Percentiles rank a stretch among this genome's conserved stretches.
Conservation (phyloP, 2,329 filamentous ascomycete genomes). For the Trichoderma sp. region DNA sequence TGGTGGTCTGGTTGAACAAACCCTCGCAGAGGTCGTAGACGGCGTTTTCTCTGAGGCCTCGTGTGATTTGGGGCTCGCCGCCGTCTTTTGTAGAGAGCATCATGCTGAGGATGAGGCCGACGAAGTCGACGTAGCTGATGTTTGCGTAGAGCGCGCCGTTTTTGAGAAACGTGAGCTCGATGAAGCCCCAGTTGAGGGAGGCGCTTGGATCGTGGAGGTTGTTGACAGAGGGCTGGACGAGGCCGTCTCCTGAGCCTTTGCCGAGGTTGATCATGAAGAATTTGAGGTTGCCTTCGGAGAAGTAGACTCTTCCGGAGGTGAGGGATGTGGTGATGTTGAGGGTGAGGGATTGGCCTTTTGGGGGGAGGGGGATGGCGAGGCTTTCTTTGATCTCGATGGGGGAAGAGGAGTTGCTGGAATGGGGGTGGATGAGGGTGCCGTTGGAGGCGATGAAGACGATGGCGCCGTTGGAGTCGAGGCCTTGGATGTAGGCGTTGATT, state of each 20-base stretch:
- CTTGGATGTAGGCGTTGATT: constrained; percentile 52
- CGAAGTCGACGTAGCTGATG: constrained; percentile 57
- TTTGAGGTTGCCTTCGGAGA: constrained; percentile 47
- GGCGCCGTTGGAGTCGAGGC: constrained; percentile 44
- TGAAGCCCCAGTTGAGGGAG: constrained; percentile 53
- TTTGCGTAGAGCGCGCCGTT: constrained; percentile 50
- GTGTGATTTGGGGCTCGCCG: constrained; percentile 44
- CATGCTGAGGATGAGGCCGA: constrained; percentile 57
- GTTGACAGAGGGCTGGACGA: constrained; percentile 55
- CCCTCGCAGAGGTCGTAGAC: constrained; percentile 48
- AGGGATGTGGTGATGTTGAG: constrained; percentile 49
- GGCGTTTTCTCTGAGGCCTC: constrained; percentile 45
- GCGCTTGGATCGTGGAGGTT: constrained; percentile 50
- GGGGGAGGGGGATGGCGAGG: constrained; percentile 50
- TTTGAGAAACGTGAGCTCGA: constrained; percentile 52
- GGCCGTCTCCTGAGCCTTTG: constrained; percentile 38
- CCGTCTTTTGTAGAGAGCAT: constrained; percentile 43
- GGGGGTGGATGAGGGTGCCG: constrained; percentile 49
- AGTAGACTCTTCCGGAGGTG: constrained; percentile 50
- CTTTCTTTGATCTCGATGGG: constrained; percentile 47
- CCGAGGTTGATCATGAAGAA: constrained; percentile 47
- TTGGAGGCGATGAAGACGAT: constrained; percentile 51
- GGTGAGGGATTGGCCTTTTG: constrained; percentile 42
- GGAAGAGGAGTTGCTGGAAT: constrained; percentile 39
- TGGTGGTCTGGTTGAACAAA: constrained; percentile 42